A percentile compares a stretch with the other conserved stretches of the same genome.
These are phyloP conservation scores for Populus hybrid DNA, from an alignment of 441 rosid species.

Conservation along the genomic window DNA sequence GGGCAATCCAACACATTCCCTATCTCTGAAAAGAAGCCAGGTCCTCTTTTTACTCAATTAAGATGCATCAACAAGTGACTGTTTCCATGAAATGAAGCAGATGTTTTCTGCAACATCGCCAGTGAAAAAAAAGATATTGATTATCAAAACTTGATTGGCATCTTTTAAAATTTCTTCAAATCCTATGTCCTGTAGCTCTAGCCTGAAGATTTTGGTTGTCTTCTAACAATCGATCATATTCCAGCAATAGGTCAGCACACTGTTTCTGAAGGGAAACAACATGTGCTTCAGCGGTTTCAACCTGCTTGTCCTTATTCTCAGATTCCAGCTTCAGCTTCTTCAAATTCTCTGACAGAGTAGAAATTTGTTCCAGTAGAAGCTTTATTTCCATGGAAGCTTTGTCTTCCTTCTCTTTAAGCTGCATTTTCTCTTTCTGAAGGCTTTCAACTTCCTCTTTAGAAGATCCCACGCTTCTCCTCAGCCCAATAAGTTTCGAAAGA, in stretches of 20 bases:
- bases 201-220: slow-evolving; percentile 88
- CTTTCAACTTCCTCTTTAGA: slow-evolving; percentile 68
- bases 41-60: neutral
- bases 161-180: slow-evolving; percentile 26
- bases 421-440: slow-evolving; percentile 55
- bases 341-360: slow-evolving; percentile 44
- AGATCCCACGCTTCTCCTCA: slow-evolving; percentile 60
- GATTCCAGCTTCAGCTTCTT: slow-evolving; percentile 59
- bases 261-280: slow-evolving; percentile 83
- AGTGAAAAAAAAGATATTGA: slow-evolving; percentile 2
- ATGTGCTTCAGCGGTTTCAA: slow-evolving; percentile 79
- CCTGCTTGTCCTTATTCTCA: slow-evolving; percentile 63
- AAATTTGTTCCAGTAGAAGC: slow-evolving; percentile 50
- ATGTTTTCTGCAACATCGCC: slow-evolving; percentile 9
- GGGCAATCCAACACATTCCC: slow-evolving; percentile 3
- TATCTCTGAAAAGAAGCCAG: neutral
- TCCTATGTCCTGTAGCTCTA: slow-evolving; percentile 47
- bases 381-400: slow-evolving; percentile 58
- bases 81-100: slow-evolving; percentile 10
- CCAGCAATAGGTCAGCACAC: slow-evolving; percentile 78
- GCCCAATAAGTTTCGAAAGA: slow-evolving; percentile 57
- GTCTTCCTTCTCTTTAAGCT: slow-evolving; percentile 67
- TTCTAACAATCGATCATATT: slow-evolving; percentile 84
- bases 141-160: neutral
- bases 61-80: slow-evolving; percentile 5